Percentiles rank a stretch among this genome's conserved stretches.
Conservation (phyloP, 106 monocot genomes). For the Iris macrosiphon region DNA sequence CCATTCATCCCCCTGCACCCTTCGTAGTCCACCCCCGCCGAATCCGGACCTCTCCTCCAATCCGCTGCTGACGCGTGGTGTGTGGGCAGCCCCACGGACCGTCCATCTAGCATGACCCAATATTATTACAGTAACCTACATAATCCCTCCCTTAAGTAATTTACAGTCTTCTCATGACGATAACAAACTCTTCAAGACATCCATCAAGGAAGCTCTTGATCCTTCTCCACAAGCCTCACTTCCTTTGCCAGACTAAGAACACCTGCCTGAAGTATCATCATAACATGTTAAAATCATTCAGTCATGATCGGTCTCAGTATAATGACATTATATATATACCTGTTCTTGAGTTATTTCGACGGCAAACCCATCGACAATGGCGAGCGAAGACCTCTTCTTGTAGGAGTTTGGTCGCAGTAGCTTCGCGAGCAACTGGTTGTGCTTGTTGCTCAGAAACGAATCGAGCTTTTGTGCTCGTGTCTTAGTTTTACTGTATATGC, state of each 20-base stretch:
- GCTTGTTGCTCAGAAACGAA: slow-evolving; percentile 72
- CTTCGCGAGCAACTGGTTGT: slow-evolving; percentile 52
- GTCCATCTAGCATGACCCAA: background rate
- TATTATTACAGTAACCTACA: background rate
- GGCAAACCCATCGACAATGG: slow-evolving; percentile 81
- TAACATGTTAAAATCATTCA: background rate
- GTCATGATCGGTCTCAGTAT: background rate
- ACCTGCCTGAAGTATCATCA: slow-evolving; percentile 15
- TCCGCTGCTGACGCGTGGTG: background rate
- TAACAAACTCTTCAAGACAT: background rate
- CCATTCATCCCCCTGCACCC: no score
- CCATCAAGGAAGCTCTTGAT: slow-evolving; percentile 49
- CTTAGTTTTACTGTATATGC: slow-evolving; percentile 32
- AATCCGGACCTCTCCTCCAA: no score
- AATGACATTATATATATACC: slow-evolving; percentile 21
- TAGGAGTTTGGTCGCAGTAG: slow-evolving; percentile 49
- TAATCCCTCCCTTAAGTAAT: background rate
- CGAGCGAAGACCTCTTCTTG: slow-evolving; percentile 66
- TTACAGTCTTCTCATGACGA: background rate
- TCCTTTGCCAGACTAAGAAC: slow-evolving; percentile 34
- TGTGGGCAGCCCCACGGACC: background rate
- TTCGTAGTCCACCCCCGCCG: background rate
- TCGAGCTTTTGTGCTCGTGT: slow-evolving; percentile 41
- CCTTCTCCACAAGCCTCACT: slow-evolving; percentile 72
- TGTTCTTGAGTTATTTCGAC: slow-evolving; percentile 73